These are phyloP conservation scores for Areca catechu DNA, from an alignment of 176 grass and related monocot species.

Conservation along the genomic window DNA sequence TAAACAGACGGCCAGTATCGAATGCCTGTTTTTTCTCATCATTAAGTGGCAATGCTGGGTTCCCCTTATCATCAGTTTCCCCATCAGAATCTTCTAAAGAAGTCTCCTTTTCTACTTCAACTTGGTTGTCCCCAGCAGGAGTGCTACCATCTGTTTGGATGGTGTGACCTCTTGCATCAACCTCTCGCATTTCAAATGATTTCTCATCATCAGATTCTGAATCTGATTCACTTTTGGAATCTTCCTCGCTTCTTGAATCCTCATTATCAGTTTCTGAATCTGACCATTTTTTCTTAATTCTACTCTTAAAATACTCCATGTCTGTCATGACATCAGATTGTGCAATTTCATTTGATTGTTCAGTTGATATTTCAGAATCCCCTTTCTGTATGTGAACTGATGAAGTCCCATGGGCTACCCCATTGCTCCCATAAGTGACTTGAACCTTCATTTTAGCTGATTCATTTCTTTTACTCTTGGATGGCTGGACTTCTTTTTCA, in stretches of 20 bases:
- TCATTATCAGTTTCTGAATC: conserved; percentile 65
- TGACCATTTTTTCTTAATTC: conserved; percentile 90
- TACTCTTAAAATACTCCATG: conserved; percentile 84
- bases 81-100: conserved; percentile 2
- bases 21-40: conserved; percentile 73
- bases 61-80: conserved; percentile 7
- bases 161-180: conserved; percentile 18
- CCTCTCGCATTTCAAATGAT: conserved; percentile 17
- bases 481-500: conserved; percentile 22
- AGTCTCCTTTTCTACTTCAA: conserved; percentile 9
- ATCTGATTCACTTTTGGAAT: conserved; percentile 30
- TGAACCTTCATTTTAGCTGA: conserved; percentile 12
- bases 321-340: conserved; percentile 41
- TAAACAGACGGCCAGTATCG: conserved; percentile 77
- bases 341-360: conserved; percentile 27
- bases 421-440: not conserved
- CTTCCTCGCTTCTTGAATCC: no score
- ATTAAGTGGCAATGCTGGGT: conserved; percentile 15
- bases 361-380: conserved; percentile 18
- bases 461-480: conserved; percentile 3
- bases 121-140: conserved; percentile 18
- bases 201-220: conserved; percentile 17
- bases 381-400: not conserved
- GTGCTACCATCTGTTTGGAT: conserved; percentile 20
- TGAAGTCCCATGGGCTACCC: conserved; percentile 8